Base-by-base conservation (phyloP, 2,329 filamentous ascomycete genomes). In the Cephalotrichum gorgonifer region DNA sequence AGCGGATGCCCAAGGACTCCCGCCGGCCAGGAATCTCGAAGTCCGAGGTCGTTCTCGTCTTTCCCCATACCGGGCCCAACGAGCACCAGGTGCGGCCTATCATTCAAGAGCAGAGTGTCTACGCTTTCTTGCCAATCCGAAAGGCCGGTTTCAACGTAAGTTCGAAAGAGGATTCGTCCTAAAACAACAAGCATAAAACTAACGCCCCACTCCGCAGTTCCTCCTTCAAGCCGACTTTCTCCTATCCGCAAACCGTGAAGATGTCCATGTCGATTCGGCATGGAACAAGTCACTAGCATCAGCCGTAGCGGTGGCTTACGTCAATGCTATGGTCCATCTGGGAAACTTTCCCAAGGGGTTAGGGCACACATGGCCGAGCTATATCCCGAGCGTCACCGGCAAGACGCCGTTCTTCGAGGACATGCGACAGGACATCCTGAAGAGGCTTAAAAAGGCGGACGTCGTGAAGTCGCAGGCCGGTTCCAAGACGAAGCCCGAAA, bases 181-280 rank as follows among this genome's bases (percentile, higher is more conserved):
- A n/a, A 15, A 15, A 15, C 41, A 22, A 15, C 12, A 15, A 43
- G 41, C 41, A 23, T n/a, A 43, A 22, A 15, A 11, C n/a, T 4
- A 14, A 33, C 4, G n/a, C 41, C 22, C 6, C 41, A 22, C 2
- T 17, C 41, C 11, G 15, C 53, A 62, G 59, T 60, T 60, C 49
- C 42, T 61, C 9, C 52, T 62, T 20, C 60, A 60, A 43, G 56
- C 52, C 17, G 58, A 62, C 51, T 62, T 60, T 27, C 42, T 60
- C 1, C 50, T 59, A 11, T 43, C 50, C 11, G 55, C 57, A 12
- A 59, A 49, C 49, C 53, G 58, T 11, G 54, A 60, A 44, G 54
- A 54, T 33, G 49, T 60, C 14, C 51, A 56, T 14, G 47, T 23
- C 26, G 15, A 12, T 11, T 17, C 41, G 7, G 7, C 41, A 27